Percentiles rank a stretch among this genome's conserved stretches.
Conservation (phyloP, 352 stramenopile species). For the Aphanomyces astaci region DNA sequence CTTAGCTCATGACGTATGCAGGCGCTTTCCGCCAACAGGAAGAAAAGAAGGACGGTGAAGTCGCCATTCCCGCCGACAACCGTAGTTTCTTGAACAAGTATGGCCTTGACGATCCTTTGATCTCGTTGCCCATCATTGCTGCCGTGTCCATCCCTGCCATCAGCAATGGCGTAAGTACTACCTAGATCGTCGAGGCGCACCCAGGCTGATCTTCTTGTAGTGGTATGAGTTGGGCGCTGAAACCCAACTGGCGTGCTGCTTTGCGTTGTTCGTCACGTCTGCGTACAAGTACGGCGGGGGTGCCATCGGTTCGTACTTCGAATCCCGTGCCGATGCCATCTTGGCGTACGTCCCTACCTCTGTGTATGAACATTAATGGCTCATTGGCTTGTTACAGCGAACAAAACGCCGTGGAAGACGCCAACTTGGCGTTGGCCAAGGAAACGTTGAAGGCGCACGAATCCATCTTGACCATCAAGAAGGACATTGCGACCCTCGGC, state of each 20-base stretch:
- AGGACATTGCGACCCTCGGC: constrained; percentile 68
- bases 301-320: constrained; percentile 79
- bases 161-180: constrained; percentile 63
- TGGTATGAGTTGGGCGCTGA: constrained; percentile 83
- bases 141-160: constrained; percentile 65
- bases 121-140: constrained; percentile 62
- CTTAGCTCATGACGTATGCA: background rate
- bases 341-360: constrained; percentile 36
- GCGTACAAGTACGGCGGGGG: constrained; percentile 81
- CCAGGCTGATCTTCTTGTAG: constrained; percentile 25
- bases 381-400: no score
- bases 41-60: constrained; percentile 38
- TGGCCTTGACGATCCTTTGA: constrained; percentile 78
- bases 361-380: background rate
- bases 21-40: constrained; percentile 43
- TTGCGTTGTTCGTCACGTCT: constrained; percentile 78
- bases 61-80: constrained; percentile 31
- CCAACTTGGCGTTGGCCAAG: constrained; percentile 74
- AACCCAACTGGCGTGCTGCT: constrained; percentile 76
- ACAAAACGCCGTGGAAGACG: constrained; percentile 78
- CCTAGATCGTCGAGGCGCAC: constrained; percentile 39
- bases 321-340: constrained; percentile 64
- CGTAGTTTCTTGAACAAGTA: constrained; percentile 48
- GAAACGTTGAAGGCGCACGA: constrained; percentile 77
- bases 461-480: constrained; percentile 75